Evolutionary conservation across 1,284 basidiomycete species (phyloP).

Genomic region (Apiotrichum sp.): DNA sequence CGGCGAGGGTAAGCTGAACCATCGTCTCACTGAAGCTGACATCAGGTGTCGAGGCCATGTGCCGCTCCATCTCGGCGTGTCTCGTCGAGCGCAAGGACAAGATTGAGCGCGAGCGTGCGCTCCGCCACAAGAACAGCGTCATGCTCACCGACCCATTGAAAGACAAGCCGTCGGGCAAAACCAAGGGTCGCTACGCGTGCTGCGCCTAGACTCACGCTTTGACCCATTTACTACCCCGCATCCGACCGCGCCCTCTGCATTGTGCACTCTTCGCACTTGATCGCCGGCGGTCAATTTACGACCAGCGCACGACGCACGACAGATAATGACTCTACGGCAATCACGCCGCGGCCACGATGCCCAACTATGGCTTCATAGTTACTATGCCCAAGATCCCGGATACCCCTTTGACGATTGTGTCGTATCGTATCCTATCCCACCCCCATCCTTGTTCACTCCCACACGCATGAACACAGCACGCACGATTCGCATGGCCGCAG

Average conservation of each 20-base stretch:
- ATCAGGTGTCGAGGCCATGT: conserved; percentile 42
- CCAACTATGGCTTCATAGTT: too few relatives aligned
- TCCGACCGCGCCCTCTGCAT: neutral
- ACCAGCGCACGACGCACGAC: too few relatives aligned
- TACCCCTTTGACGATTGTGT: too few relatives aligned
- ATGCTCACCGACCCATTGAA: conserved; percentile 35
- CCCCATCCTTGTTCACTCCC: too few relatives aligned
- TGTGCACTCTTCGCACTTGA: too few relatives aligned
- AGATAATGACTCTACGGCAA: too few relatives aligned
- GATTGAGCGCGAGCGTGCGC: conserved; percentile 39
- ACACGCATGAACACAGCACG: too few relatives aligned
- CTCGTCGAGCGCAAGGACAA: conserved; percentile 42
- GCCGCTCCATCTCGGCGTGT: conserved; percentile 37
- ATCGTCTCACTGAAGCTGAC: neutral
- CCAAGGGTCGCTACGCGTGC: conserved; percentile 14
- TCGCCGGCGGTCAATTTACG: too few relatives aligned
- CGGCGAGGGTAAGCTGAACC: conserved; percentile 29
- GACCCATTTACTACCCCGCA: neutral
- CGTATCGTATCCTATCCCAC: too few relatives aligned
- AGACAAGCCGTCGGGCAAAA: conserved; percentile 8
- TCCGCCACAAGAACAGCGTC: conserved; percentile 39
- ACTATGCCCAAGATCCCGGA: too few relatives aligned
- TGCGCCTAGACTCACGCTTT: conserved; percentile 4
- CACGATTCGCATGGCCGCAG: too few relatives aligned
- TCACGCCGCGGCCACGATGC: too few relatives aligned